Base-by-base conservation (phyloP, 2,329 filamentous ascomycete species). In the Chalaropsis thielavioides region DNA sequence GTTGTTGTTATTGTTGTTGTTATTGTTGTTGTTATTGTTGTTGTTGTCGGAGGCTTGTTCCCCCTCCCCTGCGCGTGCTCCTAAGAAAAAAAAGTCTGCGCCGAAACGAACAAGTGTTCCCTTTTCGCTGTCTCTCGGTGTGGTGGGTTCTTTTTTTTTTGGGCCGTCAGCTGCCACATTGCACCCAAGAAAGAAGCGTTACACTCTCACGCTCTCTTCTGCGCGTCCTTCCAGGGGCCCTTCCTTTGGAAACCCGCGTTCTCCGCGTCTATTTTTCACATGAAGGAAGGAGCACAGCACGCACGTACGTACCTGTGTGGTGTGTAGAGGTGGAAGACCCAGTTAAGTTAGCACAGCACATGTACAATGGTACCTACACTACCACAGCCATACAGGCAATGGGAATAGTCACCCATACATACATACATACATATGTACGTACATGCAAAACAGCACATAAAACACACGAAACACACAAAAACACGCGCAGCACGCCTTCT, bases 201-300 rank as follows among this genome's bases (percentile, higher is more conserved):
- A 41, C 22, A 63, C 38, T 54, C 24, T 49, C 44, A 10, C 44
- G 19, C 27, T 56, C 43, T 5, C 62, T 64, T 5, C 62, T 64
- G 65, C 65, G 65, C 65, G 65, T 67, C 63, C 40, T 59, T 46
- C 61, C 35, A 63, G 61, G 64, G 61, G 62, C 58, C 60, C 35
- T 61, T 58, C 51, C 27, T 51, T 24, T 51, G 41, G 24, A 58
- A 64, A 66, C 62, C 68, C 66, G 68, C 65, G 68, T 69, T 67
- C 66, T 69, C 66, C 68, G 69, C 68, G 70, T 64, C 65, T 70
- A 68, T 69, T 68, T 67, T 67, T 68, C 69, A 66, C 27, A 38
- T 58, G 51, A 38, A 35, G 43, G 43, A 46, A 46, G 43, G 43
- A 46, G 31, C 3, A 35, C 31, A 44, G 41, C 41, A 44, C 41